Conservation (phyloP, 1,139 yeast genomes). For the Magnusiomyces starmeri region DNA sequence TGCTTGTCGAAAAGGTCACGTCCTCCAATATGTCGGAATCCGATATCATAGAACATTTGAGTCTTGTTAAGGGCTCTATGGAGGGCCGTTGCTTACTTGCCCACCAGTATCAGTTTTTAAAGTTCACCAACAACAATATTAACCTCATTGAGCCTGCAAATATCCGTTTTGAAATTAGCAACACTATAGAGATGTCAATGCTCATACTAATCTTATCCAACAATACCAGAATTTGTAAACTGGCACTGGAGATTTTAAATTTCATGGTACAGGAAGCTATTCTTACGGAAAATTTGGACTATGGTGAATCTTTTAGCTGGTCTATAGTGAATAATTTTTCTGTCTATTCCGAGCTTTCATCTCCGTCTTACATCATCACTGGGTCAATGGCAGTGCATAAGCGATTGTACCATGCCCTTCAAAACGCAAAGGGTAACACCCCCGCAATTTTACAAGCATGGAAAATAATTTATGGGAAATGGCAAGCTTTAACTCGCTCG, state of each 20-base stretch:
- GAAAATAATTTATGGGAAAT: slow-evolving; percentile 43
- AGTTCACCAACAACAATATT: slow-evolving; percentile 22
- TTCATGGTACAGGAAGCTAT: slow-evolving; percentile 41
- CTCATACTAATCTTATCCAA: slow-evolving; percentile 49
- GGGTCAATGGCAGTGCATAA: slow-evolving; percentile 76
- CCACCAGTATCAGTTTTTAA: slow-evolving; percentile 31
- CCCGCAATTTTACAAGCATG: slow-evolving; percentile 55
- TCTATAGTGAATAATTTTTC: slow-evolving; percentile 30
- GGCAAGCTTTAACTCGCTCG: slow-evolving; percentile 40
- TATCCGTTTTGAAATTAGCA: slow-evolving; percentile 28
- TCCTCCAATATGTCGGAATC: slow-evolving; percentile 4
- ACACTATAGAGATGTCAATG: slow-evolving; percentile 42
- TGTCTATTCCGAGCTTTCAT: slow-evolving; percentile 43
- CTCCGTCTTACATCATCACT: slow-evolving; percentile 58
- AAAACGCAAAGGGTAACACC: slow-evolving; percentile 50
- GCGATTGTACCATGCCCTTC: slow-evolving; percentile 49
- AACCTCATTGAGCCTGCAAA: slow-evolving; percentile 22
- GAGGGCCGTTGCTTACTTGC: slow-evolving; percentile 18
- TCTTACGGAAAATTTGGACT: slow-evolving; percentile 24
- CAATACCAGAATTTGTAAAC: slow-evolving; percentile 48
- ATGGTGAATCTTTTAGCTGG: slow-evolving; percentile 26
- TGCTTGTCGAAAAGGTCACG: slow-evolving; percentile 5
- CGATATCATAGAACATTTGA: slow-evolving; percentile 25
- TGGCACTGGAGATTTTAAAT: slow-evolving; percentile 44
- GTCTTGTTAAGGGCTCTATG: slow-evolving; percentile 23